Conservation (phyloP, 1,139 yeast species). For the Suhomyces chickasaworum region DNA sequence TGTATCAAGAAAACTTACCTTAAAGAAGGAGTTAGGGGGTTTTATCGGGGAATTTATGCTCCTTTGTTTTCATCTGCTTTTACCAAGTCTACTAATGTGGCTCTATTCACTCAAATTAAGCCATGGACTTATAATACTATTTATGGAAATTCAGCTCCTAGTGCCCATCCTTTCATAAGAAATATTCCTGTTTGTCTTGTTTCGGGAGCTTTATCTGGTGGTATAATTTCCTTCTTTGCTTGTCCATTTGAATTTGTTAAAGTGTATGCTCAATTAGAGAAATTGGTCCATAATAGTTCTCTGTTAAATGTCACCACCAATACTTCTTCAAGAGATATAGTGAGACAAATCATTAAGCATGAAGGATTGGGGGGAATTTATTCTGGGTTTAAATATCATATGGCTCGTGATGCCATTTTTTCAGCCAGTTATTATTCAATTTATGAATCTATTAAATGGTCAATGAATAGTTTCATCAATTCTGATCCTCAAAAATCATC, state of each 20-base stretch:
- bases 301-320: conserved; percentile 15
- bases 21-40: conserved; percentile 68
- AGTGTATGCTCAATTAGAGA: conserved; percentile 72
- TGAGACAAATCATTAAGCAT: conserved; percentile 55
- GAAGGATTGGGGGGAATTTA: conserved; percentile 69
- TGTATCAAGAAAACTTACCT: conserved; percentile 60
- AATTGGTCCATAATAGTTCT: conserved; percentile 41
- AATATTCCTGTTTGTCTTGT: conserved; percentile 67
- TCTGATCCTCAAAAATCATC: conserved; percentile 32
- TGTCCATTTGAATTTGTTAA: conserved; percentile 89
- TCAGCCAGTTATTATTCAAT: conserved; percentile 74
- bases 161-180: conserved; percentile 44
- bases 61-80: conserved; percentile 68
- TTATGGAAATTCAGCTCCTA: conserved; percentile 21
- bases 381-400: conserved; percentile 71
- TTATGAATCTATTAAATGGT: conserved; percentile 69
- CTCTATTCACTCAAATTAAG: conserved; percentile 60
- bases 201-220: conserved; percentile 71
- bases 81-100: conserved; percentile 67
- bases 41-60: conserved; percentile 75
- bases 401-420: conserved; percentile 67
- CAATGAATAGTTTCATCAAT: conserved; percentile 38
- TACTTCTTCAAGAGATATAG: conserved; percentile 33
- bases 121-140: conserved; percentile 45
- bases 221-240: conserved; percentile 63